phyloP scores from a whole-genome alignment of 108 stramenopile genomes.

The Skeletonema tropicum region DNA sequence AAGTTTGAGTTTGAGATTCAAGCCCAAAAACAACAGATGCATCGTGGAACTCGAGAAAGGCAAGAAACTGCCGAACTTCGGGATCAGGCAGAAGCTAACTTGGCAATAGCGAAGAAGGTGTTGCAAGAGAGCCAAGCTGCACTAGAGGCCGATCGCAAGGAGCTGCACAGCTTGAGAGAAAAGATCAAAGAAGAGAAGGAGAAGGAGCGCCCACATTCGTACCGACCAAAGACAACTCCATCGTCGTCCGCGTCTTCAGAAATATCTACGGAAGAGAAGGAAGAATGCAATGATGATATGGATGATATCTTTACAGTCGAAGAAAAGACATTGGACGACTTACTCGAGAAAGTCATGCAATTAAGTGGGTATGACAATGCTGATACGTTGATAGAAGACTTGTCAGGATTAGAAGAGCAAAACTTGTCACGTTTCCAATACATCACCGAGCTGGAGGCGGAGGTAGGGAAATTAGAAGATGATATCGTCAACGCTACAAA shows the following conservation, averaged over 20 bases:
- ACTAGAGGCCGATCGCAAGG: not conserved
- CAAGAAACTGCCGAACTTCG: constrained; percentile 1
- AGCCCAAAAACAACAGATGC: not conserved
- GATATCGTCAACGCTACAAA: not conserved
- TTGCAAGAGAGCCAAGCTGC: constrained; percentile 3
- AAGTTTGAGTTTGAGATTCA: constrained; percentile 13
- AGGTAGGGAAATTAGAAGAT: not conserved
- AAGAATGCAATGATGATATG: not conserved
- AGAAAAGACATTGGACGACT: constrained; percentile 18
- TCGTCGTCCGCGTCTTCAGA: not conserved
- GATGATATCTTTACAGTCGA: not conserved
- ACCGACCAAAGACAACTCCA: not conserved
- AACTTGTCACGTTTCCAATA: constrained; percentile 7
- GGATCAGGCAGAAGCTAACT: not conserved
- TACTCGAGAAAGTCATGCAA: not conserved
- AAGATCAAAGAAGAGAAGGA: constrained; percentile 1
- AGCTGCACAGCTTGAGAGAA: not conserved
- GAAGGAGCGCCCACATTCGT: not conserved
- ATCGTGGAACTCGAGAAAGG: not conserved
- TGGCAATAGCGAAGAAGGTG: not conserved
- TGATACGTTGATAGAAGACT: constrained; percentile 10
- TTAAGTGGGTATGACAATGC: constrained; percentile 14
- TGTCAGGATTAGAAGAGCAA: not conserved
- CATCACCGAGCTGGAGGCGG: constrained; percentile 19
- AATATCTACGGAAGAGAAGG: not conserved